Percentiles rank a stretch among this genome's conserved stretches.
Evolutionary conservation across 176 grass and related monocot species (phyloP).

Genomic region (Oryza punctata): DNA sequence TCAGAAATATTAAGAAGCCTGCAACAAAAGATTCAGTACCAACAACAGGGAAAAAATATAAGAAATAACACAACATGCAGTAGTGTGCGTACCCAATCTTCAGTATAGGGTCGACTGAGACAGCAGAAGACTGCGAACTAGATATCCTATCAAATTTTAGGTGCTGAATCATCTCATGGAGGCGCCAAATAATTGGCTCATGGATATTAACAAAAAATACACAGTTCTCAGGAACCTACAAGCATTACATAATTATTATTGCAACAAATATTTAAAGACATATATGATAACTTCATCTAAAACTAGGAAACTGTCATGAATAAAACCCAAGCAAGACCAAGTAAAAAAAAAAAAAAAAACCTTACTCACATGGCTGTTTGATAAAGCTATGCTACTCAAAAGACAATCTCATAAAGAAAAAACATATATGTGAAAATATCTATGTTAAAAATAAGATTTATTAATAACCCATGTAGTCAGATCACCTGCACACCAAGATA

Average conservation of each 20-base stretch:
- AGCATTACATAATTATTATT: conserved; percentile 29
- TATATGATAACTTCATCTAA: background rate
- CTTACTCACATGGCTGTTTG: background rate
- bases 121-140: conserved; percentile 69
- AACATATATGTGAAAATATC: conserved; percentile 4
- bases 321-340: conserved; percentile 27
- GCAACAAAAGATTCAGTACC: conserved; percentile 28
- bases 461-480: background rate
- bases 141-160: conserved; percentile 72
- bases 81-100: conserved; percentile 81
- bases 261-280: background rate
- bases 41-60: background rate
- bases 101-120: conserved; percentile 90
- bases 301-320: background rate
- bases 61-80: background rate
- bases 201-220: conserved; percentile 91
- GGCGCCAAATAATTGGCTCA: conserved; percentile 94
- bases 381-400: conserved; percentile 24
- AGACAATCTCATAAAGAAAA: conserved; percentile 21
- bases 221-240: conserved; percentile 82
- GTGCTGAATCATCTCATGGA: conserved; percentile 93
- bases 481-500: conserved; percentile 93
- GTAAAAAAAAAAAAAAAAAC: background rate
- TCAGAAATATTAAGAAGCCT: conserved; percentile 95
- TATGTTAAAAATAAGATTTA: background rate